These are phyloP conservation scores for Meredithiella fracta DNA, from an alignment of 2,329 filamentous ascomycete genomes.

Conservation along the genomic window DNA sequence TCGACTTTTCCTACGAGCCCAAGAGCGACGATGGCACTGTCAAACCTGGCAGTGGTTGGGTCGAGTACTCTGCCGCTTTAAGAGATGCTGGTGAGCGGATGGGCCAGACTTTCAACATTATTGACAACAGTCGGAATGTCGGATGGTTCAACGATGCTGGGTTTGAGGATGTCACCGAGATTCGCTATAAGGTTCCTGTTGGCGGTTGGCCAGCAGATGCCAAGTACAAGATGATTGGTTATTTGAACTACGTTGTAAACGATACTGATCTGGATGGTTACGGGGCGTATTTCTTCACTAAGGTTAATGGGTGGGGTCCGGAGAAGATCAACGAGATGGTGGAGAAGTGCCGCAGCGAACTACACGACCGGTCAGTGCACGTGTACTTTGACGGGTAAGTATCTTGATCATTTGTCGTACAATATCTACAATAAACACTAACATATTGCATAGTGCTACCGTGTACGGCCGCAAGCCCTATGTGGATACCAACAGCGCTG, in stretches of 20 bases:
- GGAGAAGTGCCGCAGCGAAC: conserved; percentile 21
- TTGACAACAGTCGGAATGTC: conserved; percentile 16
- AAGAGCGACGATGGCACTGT: conserved; percentile 21
- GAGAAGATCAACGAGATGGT: conserved; percentile 22
- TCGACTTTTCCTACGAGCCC: conserved; percentile 26
- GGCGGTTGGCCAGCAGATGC: conserved; percentile 31
- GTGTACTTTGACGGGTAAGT: conserved; percentile 26
- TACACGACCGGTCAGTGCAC: conserved; percentile 23
- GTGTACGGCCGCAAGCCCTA: conserved; percentile 10
- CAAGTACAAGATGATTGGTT: conserved; percentile 30
- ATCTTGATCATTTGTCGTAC: not conserved
- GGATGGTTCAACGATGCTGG: conserved; percentile 18
- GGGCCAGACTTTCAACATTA: conserved; percentile 20
- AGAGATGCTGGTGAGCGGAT: conserved; percentile 19
- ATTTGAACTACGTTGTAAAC: conserved; percentile 22
- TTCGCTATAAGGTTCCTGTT: conserved; percentile 22
- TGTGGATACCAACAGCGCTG: not conserved
- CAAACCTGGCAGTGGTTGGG: conserved; percentile 17
- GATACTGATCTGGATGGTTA: conserved; percentile 22
- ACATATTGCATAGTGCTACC: not conserved
- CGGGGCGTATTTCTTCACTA: conserved; percentile 25
- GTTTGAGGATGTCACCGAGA: conserved; percentile 18
- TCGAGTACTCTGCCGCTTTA: conserved; percentile 19
- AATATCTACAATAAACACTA: not conserved
- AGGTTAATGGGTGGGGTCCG: conserved; percentile 22